Conservation (phyloP, 495 filamentous ascomycete species). For the Penicillium samsonianum region DNA sequence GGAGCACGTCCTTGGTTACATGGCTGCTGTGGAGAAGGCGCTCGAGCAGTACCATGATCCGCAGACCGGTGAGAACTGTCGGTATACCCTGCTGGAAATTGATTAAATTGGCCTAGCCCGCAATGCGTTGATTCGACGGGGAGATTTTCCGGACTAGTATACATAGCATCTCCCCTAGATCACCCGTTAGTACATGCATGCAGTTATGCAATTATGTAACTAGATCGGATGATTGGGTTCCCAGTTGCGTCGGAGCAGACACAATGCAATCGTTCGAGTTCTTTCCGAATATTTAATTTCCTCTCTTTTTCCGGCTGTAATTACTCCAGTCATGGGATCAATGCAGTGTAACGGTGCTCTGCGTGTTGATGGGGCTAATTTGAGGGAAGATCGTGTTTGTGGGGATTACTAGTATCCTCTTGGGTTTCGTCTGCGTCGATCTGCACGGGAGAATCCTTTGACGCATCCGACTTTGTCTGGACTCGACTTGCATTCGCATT, state of each 20-base stretch:
- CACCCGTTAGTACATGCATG: neutral
- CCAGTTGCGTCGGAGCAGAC: neutral
- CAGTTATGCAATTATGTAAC: neutral
- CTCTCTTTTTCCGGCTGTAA: neutral
- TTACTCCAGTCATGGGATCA: neutral
- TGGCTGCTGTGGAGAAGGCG: conserved; percentile 75
- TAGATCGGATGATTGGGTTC: neutral
- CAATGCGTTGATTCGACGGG: neutral
- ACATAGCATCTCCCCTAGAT: neutral
- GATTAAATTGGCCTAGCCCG: conserved; percentile 31
- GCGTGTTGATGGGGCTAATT: neutral
- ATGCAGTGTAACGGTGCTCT: neutral
- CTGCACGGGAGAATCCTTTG: neutral
- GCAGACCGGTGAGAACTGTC: conserved; percentile 46
- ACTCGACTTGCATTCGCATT: too few species aligned
- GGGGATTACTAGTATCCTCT: neutral
- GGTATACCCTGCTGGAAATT: conserved; percentile 66
- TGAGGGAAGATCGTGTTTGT: neutral
- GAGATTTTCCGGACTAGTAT: neutral
- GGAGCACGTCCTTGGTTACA: conserved; percentile 86
- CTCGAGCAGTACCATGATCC: conserved; percentile 55
- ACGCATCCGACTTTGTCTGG: too few species aligned
- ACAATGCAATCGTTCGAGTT: neutral
- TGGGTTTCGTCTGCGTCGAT: neutral
- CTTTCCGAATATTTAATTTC: neutral